Evolutionary conservation across 192 early-diverging fungal species (phyloP).

Genomic region (Cetraspora pellucida): DNA sequence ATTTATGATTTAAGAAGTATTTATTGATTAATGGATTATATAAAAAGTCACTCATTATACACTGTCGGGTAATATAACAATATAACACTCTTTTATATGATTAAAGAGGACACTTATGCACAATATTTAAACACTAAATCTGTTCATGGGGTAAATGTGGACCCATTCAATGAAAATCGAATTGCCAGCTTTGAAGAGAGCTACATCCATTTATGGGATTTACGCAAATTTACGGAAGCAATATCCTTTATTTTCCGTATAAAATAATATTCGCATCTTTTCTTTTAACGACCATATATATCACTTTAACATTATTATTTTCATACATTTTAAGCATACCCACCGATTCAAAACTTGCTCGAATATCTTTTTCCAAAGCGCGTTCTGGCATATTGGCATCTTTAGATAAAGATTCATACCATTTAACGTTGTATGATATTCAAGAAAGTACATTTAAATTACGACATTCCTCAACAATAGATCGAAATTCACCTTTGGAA

Average conservation of each 20-base stretch:
- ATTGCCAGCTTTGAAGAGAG: constrained; percentile 74
- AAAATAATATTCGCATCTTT: background rate
- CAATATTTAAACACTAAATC: constrained; percentile 65
- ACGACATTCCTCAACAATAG: background rate
- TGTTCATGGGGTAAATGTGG: constrained; percentile 64
- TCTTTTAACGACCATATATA: background rate
- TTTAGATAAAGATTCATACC: constrained; percentile 55
- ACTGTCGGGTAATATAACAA: background rate
- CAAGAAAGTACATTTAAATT: constrained; percentile 55
- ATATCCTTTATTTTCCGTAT: constrained; percentile 48
- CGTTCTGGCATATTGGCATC: constrained; percentile 63
- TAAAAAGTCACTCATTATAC: background rate
- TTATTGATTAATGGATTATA: background rate
- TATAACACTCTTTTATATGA: background rate
- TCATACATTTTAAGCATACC: constrained; percentile 22
- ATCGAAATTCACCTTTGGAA: constrained; percentile 30
- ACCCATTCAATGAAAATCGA: constrained; percentile 69
- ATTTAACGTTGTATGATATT: constrained; percentile 67
- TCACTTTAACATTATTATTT: background rate
- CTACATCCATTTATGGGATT: constrained; percentile 75
- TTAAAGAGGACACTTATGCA: constrained; percentile 44
- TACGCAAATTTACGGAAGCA: constrained; percentile 63
- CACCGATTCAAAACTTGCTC: constrained; percentile 47
- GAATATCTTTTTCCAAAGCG: constrained; percentile 63
- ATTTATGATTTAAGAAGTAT: constrained; percentile 70